Base-by-base conservation (phyloP, 1,284 basidiomycete species). In the Cronartium ribicola region DNA sequence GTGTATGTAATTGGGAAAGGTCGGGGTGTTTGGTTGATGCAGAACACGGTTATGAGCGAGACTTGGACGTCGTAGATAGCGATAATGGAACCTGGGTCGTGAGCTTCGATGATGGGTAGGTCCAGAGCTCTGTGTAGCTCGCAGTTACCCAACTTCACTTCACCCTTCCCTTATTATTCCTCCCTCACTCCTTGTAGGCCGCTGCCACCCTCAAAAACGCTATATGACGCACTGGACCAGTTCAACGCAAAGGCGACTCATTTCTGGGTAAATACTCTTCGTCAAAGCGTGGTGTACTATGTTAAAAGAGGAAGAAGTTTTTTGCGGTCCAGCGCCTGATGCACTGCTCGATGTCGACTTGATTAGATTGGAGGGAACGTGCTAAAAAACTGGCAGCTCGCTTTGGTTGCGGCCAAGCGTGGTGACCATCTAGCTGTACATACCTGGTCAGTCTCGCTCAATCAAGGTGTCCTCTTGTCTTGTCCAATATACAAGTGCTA, bases 101-200 rank as follows among this genome's bases (percentile, higher is more conserved):
- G 6, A 73, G 60, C n/a, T 73, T 73, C 51, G 71, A 73, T 62
- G 71, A 73, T 62, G 71, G 71, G 71, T 73, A 67, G 55, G 44
- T 71, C 14, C 62, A 40, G 44, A 43, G 59, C n/a, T 22, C 46
- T 37, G 44, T 46, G 61, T 29, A 14, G n/a, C 4, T 44, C 29
- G 20, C n/a, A 46, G 36, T 20, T 14, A 46, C n/a, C 48, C 43
- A 5, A n/a, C 17, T 36, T 43, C 36, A 22, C 29, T 55, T 39
- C 40, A 3, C 13, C 20, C 39, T 4, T 39, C 22, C 66, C 22
- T 13, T 29, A 17, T 57, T 3, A 20, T 46, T n/a, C n/a, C 29
- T 37, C 48, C 22, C 39, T 20, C n/a, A 20, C 20, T 39, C 29
- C 14, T 40, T 51, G 39, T 65, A 73, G 64, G 13, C 64, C 63